These are phyloP conservation scores for Rhynchospora tenuis DNA, from an alignment of 176 grass and related monocot genomes.

Conservation along the genomic window DNA sequence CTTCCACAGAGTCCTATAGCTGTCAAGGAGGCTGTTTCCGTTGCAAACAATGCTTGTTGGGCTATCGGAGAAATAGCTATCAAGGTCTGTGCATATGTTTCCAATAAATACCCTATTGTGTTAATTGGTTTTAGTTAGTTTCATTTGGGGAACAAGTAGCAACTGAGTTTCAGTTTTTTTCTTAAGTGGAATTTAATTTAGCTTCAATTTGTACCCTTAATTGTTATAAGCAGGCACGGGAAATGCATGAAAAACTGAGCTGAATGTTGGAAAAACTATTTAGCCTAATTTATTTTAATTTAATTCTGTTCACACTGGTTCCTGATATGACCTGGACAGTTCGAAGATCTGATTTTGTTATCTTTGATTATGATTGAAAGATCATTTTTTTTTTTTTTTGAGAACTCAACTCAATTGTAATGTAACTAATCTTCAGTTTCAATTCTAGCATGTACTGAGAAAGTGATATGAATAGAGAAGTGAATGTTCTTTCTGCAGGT, in stretches of 20 bases:
- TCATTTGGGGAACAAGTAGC: neutral
- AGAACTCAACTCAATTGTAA: neutral
- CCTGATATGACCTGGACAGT: neutral
- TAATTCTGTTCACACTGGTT: neutral
- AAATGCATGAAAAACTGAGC: neutral
- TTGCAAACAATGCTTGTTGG: conserved; percentile 99
- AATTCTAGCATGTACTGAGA: neutral
- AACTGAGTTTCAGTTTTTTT: neutral
- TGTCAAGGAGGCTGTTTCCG: conserved; percentile 87
- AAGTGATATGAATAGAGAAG: neutral
- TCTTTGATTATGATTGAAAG: neutral
- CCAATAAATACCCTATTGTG: neutral
- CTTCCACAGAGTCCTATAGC: conserved; percentile 47
- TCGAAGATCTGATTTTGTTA: neutral
- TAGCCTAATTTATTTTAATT: neutral
- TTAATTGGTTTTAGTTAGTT: neutral
- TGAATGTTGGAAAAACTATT: neutral
- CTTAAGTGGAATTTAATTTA: neutral
- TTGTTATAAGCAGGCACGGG: neutral
- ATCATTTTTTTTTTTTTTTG: neutral
- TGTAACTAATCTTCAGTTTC: neutral
- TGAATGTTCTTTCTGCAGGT: conserved; percentile 47
- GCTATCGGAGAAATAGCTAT: conserved; percentile 95
- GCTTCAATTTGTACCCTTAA: neutral
- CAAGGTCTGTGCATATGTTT: conserved; percentile 51